Evolutionary conservation across 2,329 filamentous ascomycete genomes (phyloP), one percentile per base, ranked within the genome.

Genomic region (Ascomycota sp.): DNA sequence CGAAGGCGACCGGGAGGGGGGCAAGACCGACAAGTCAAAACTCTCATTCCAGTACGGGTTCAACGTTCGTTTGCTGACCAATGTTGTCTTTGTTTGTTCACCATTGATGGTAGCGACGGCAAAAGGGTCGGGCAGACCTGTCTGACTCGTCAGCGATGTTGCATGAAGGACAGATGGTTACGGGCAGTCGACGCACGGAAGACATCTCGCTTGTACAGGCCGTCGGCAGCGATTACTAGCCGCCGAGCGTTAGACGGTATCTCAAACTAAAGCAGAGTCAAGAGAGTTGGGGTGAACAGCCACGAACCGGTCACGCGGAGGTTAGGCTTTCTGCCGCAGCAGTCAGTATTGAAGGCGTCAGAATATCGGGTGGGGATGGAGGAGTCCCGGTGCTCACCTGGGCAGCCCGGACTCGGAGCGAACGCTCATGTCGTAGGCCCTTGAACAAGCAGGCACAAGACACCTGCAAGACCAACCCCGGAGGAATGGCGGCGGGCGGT

Each of bases 41-140:
- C 74, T 83, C 61, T 98, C 89, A 55, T 98, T 98, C 89, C 89
- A 98, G 54, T 98, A 98, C n/a, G 89, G 89, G 54, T 94, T 95
- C 54, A 98, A 61, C 8, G 89, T 95, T 57, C 89, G 79, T 59
- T 94, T 95, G 53, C 89, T 92, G 42, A 95, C 89, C 23, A 76
- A 76, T 8, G 89, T 98, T n/a, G 89, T 95, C 56, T 85, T 82
- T 34, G 89, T 98, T 61, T 98, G 89, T 57, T 98, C 89, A 52
- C 89, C 89, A 56, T 85, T 86, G 56, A 95, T 74, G 34, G 89
- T 98, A 43, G 85, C 86, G 40, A 98, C 89, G 27, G 89, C 86
- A 51, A 98, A 98, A 17, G 89, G 89, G 55, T 98, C 89, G 35
- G 89, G 89, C 42, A 95, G 93, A 50, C 86, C 89, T 95, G 33